These are phyloP conservation scores for Schwanniomyces sp. DNA, from an alignment of 805 yeast species.

Conservation along the genomic window DNA sequence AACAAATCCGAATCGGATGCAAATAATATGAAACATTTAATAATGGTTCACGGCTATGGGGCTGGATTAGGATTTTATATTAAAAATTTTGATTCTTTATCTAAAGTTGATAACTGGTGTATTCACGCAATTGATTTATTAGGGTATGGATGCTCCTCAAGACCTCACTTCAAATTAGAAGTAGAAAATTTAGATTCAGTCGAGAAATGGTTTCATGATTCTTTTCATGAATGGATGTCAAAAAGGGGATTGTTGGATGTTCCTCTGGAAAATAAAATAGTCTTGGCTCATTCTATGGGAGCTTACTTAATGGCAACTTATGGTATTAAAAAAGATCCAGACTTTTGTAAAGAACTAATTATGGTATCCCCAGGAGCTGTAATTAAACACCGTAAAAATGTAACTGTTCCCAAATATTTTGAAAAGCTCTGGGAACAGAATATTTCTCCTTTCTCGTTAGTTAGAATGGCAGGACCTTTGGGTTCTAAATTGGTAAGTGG, in stretches of 20 bases:
- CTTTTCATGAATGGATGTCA: slow-evolving; percentile 63
- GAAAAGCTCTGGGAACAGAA: slow-evolving; percentile 80
- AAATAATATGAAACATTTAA: slow-evolving; percentile 34
- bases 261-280: slow-evolving; percentile 44
- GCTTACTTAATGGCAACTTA: slow-evolving; percentile 77
- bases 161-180: slow-evolving; percentile 63
- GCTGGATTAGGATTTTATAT: slow-evolving; percentile 46
- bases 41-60: slow-evolving; percentile 47
- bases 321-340: slow-evolving; percentile 55
- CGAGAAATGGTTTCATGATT: slow-evolving; percentile 64
- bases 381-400: slow-evolving; percentile 43
- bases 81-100: slow-evolving; percentile 33
- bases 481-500: slow-evolving; percentile 87
- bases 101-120: slow-evolving; percentile 51
- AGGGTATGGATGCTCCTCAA: slow-evolving; percentile 88
- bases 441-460: slow-evolving; percentile 80
- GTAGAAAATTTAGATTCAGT: slow-evolving; percentile 47
- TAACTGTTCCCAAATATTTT: slow-evolving; percentile 73
- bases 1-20: slow-evolving; percentile 12
- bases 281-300: slow-evolving; percentile 90
- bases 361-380: slow-evolving; percentile 92
- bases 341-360: slow-evolving; percentile 63
- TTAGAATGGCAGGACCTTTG: slow-evolving; percentile 72
- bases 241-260: slow-evolving; percentile 39
- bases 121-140: slow-evolving; percentile 84